phyloP scores from a whole-genome alignment of 73 alveolate species.

The Stentor roeselii region DNA sequence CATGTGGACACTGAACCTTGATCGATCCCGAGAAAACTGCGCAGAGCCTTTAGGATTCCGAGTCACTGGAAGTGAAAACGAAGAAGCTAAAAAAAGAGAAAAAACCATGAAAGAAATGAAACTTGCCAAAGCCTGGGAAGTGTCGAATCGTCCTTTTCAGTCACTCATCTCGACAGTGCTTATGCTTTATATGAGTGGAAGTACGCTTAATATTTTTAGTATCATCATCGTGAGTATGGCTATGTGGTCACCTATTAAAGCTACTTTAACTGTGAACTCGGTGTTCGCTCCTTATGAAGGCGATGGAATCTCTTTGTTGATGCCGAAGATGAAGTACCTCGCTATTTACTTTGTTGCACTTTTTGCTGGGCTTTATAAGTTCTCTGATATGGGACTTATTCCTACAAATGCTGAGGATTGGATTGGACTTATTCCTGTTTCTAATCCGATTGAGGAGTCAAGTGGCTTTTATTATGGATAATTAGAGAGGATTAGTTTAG shows the following conservation, averaged over 20 bases:
- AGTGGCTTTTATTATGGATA: not conserved
- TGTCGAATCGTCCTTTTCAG: not conserved
- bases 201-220: not conserved
- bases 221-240: constrained; percentile 18
- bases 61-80: not conserved
- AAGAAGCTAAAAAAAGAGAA: not conserved
- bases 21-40: constrained; percentile 6
- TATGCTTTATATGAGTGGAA: constrained; percentile 24
- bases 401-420: constrained; percentile 26
- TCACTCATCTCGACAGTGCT: not conserved
- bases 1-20: constrained; percentile 21
- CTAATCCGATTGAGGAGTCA: constrained; percentile 12
- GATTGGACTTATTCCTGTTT: not conserved
- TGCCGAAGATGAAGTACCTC: constrained; percentile 15
- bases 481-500: not conserved
- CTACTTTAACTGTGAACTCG: not conserved
- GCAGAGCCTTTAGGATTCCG: constrained; percentile 12
- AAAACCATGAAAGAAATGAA: constrained; percentile 4
- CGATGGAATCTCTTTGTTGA: constrained; percentile 8
- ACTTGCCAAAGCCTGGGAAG: not conserved
- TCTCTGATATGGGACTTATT: constrained; percentile 15
- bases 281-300: constrained; percentile 20
- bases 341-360: not conserved
- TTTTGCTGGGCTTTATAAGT: constrained; percentile 15
- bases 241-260: constrained; percentile 11